Base-by-base conservation (phyloP, 2,329 filamentous ascomycete genomes). In the Aureobasidium leucospermi region DNA sequence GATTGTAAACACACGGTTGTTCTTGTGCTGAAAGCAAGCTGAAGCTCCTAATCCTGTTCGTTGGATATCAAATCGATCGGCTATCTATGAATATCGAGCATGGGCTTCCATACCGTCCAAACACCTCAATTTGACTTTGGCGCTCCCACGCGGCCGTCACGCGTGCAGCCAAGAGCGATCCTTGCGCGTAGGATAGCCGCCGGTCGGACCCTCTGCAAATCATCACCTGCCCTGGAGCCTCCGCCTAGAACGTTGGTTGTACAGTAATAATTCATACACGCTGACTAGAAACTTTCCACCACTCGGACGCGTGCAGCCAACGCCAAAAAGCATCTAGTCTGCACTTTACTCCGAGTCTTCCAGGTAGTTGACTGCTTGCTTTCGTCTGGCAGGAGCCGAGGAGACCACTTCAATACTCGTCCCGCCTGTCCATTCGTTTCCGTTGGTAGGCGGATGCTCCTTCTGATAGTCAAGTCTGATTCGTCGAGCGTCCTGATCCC, bases 401-500 rank as follows among this genome's bases (percentile, higher is more conserved):
- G 51, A 28, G 28, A 48, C 32, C 31, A 59, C 23, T 39, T 59
- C 58, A n/a, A 59, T 59, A 31, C 58, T 59, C 28, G 47, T 59
- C 5, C 47, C 19, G 32, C 47, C 56, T 13, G 47, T 42, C 56
- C 56, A 59, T 31, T 42, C 47, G 38, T 36, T 59, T 3, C 56
- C 47, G 8, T 52, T 53, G 16, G 47, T 39, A 31, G 58, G 46
- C 29, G 57, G 59, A 39, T 63, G 55, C 39, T 51, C 55, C 34
- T 59, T 48, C n/a, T 59, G 47, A 39, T 56, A 62, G 19, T 78
- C 75, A 46, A 67, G 66, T 53, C 76, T 68, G 58, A 79, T 77
- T 38, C 72, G 69, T 29, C 76, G 74, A 3, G 87, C 87, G 60
- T 85, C 81, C 19, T 73, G 76, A 68, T 95, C 89, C 90, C 92